These are phyloP conservation scores for Rhodomyrtus psidioides DNA, from an alignment of 441 rosid species.

Conservation along the genomic window DNA sequence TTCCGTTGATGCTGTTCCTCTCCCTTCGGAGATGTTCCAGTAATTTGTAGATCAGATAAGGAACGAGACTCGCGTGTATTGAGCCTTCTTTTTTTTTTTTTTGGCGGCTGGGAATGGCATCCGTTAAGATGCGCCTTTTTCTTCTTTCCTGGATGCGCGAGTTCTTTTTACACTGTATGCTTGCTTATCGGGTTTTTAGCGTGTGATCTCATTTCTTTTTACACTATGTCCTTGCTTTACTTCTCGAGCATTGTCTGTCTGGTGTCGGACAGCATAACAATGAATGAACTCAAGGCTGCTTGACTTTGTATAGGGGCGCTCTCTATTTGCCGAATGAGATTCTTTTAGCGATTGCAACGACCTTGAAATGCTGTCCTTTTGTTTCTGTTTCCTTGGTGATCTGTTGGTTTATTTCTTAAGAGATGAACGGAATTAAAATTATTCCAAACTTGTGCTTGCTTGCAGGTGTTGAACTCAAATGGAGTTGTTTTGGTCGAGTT, in stretches of 20 bases:
- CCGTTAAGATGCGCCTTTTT: too few species aligned
- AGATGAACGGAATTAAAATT: background rate
- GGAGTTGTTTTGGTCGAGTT: slow-evolving; percentile 90
- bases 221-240: background rate
- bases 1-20: background rate
- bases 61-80: background rate
- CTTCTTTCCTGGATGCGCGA: background rate
- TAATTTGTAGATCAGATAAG: background rate
- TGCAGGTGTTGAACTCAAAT: slow-evolving; percentile 79
- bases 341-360: background rate
- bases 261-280: background rate
- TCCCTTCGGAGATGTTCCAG: background rate
- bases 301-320: background rate
- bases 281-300: background rate
- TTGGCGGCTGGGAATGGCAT: background rate
- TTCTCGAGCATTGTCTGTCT: background rate
- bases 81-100: background rate
- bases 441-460: background rate
- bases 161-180: background rate
- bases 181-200: background rate
- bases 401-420: background rate
- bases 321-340: background rate
- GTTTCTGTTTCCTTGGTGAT: background rate
- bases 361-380: background rate
- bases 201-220: too few species aligned